phyloP scores from a whole-genome alignment of 2,329 filamentous ascomycete species.

The Colletotrichum orchidophilum region DNA sequence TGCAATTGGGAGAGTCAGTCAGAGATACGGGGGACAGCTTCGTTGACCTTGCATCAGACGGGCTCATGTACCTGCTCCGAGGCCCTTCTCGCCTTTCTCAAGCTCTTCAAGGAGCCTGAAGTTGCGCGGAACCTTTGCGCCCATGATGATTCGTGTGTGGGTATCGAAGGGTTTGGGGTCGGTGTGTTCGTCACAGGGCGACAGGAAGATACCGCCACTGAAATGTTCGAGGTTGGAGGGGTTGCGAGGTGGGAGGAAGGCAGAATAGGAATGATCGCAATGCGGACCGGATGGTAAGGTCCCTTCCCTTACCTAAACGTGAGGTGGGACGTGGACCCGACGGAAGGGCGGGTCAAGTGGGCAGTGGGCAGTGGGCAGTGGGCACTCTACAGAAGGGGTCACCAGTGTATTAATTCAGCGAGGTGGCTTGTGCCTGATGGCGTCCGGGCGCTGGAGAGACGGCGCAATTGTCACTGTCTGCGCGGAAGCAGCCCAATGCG shows the following conservation, averaged over 20 bases:
- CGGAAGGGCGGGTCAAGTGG: no score
- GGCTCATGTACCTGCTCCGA: slow-evolving; percentile 77
- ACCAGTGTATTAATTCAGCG: slow-evolving; percentile 1
- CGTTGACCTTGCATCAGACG: neutral
- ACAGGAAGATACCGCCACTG: neutral
- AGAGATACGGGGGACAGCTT: slow-evolving; percentile 9
- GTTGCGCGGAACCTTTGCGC: slow-evolving; percentile 83
- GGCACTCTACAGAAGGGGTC: neutral
- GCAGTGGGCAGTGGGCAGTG: no score
- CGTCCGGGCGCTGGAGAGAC: neutral
- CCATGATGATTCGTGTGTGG: slow-evolving; percentile 38
- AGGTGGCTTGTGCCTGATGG: neutral
- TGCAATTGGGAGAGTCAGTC: slow-evolving; percentile 46
- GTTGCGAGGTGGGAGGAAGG: slow-evolving; percentile 17
- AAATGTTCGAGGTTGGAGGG: slow-evolving; percentile 22
- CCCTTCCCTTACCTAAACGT: slow-evolving; percentile 23
- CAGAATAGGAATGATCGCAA: neutral
- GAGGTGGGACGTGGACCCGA: neutral
- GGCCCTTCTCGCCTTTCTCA: slow-evolving; percentile 98
- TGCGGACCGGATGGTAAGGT: neutral
- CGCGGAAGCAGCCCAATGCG: neutral
- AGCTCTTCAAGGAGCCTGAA: slow-evolving; percentile 97
- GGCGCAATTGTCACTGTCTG: neutral
- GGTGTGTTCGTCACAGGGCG: slow-evolving; percentile 6
- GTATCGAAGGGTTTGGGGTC: neutral